Conservation (phyloP, 139 green algal genomes). For the Micractinium conductrix region DNA sequence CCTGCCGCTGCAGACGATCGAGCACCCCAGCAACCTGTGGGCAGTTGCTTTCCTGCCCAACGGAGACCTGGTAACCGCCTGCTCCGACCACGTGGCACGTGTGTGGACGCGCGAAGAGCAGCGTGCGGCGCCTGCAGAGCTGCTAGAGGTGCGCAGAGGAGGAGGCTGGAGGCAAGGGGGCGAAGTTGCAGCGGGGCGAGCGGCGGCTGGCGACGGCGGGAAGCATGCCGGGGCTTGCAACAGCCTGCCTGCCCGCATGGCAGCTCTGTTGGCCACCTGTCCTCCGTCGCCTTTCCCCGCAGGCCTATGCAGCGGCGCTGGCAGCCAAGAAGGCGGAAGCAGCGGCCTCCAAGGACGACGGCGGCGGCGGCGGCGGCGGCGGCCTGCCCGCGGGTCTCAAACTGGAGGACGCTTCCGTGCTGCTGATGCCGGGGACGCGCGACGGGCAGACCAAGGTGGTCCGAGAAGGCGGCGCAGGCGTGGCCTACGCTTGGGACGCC, state of each 20-base stretch:
- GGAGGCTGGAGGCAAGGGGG: neutral
- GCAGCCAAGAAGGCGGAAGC: conserved; percentile 14
- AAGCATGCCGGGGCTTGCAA: too few species aligned
- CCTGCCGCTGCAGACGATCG: conserved; percentile 62
- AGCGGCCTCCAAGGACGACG: conserved; percentile 15
- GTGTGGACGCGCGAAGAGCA: conserved; percentile 70
- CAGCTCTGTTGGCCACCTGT: neutral
- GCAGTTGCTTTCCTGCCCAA: conserved; percentile 77
- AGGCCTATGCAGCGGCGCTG: conserved; percentile 41
- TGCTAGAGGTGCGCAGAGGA: conserved; percentile 31
- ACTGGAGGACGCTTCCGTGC: conserved; percentile 59
- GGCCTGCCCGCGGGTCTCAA: conserved; percentile 67
- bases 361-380: conserved; percentile 28
- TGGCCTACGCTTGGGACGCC: conserved; percentile 86
- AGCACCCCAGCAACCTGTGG: conserved; percentile 94
- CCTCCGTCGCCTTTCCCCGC: neutral
- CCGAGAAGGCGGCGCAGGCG: conserved; percentile 66
- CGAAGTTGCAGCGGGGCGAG: too few species aligned
- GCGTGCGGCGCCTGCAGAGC: conserved; percentile 49
- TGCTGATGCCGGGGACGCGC: conserved; percentile 59
- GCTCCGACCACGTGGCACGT: conserved; percentile 80
- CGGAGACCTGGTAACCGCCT: conserved; percentile 86
- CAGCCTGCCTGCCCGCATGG: neutral
- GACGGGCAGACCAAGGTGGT: conserved; percentile 78
- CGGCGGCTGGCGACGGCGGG: too few species aligned